phyloP scores from a whole-genome alignment of 768 basidiomycete species.

The Tricholoma matsutake region DNA sequence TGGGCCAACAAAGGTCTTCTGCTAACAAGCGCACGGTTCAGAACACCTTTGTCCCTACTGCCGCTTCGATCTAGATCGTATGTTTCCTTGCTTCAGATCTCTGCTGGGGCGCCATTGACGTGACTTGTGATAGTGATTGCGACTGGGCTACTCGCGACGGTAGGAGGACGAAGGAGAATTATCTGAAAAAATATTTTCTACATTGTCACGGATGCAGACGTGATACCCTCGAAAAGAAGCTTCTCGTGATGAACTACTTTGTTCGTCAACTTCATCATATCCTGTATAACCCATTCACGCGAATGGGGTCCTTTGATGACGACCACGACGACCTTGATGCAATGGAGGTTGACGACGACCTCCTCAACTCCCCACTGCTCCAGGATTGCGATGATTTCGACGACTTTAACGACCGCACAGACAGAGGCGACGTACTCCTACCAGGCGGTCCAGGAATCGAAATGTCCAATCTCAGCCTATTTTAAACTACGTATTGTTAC shows the following conservation, averaged over 20 bases:
- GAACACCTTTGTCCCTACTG: constrained; percentile 8
- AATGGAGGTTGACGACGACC: constrained; percentile 10
- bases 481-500: neutral
- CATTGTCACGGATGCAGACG: constrained; percentile 14
- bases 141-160: constrained; percentile 8
- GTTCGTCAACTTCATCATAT: constrained; percentile 3
- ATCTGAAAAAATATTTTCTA: constrained; percentile 5
- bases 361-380: constrained; percentile 16
- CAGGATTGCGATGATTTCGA: constrained; percentile 20
- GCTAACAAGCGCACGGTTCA: constrained; percentile 17
- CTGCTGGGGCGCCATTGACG: neutral
- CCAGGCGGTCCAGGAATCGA: constrained; percentile 5
- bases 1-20: constrained; percentile 14
- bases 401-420: constrained; percentile 8
- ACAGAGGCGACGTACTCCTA: constrained; percentile 1
- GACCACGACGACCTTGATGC: neutral
- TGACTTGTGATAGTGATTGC: constrained; percentile 9
- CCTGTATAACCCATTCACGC: neutral
- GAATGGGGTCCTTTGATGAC: neutral
- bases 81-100: constrained; percentile 1
- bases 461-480: constrained; percentile 5
- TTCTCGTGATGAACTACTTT: constrained; percentile 10
- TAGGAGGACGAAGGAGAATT: constrained; percentile 7
- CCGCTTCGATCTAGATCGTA: constrained; percentile 4
- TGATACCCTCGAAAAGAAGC: constrained; percentile 14